Evolutionary conservation across 2,329 filamentous ascomycete species (phyloP).

Genomic region (Cladosporium austrohemisphaericum): DNA sequence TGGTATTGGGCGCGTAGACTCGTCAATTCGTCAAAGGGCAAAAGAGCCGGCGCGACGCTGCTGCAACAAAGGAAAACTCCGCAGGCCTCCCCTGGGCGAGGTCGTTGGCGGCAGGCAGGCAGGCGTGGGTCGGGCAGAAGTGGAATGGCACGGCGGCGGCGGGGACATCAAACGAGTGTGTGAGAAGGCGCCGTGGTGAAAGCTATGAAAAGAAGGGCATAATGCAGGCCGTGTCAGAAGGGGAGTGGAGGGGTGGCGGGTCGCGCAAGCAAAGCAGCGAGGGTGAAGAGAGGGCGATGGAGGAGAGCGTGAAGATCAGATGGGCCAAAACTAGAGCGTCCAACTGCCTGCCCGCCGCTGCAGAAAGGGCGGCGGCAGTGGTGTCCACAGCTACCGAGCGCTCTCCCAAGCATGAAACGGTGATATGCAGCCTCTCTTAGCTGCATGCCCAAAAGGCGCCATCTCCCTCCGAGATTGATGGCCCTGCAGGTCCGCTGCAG

Average conservation of each 20-base stretch:
- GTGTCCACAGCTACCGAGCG: slow-evolving; percentile 12
- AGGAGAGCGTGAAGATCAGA: slow-evolving; percentile 1
- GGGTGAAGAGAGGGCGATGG: not conserved
- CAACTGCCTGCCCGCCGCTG: no score
- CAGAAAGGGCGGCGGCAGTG: slow-evolving; percentile 9
- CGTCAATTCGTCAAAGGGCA: slow-evolving; percentile 24
- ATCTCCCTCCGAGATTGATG: no score
- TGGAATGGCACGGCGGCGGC: not conserved
- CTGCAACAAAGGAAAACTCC: slow-evolving; percentile 27
- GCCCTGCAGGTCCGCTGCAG: slow-evolving; percentile 7
- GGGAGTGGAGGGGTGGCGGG: slow-evolving; percentile 5
- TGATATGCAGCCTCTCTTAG: slow-evolving; percentile 12
- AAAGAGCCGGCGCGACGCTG: slow-evolving; percentile 16
- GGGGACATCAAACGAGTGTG: slow-evolving; percentile 29
- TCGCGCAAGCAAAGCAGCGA: not conserved
- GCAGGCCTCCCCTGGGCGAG: slow-evolving; percentile 13
- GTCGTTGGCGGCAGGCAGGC: slow-evolving; percentile 3
- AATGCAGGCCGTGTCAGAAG: slow-evolving; percentile 23
- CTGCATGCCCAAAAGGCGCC: no score
- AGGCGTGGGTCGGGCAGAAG: no score
- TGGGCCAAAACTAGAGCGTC: no score
- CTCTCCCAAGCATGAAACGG: not conserved
- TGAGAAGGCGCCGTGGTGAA: slow-evolving; percentile 27
- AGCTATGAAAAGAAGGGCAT: slow-evolving; percentile 27
- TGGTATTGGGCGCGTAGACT: slow-evolving; percentile 28